Base-by-base conservation (phyloP, 768 basidiomycete genomes). In the Daedalea quercina region DNA sequence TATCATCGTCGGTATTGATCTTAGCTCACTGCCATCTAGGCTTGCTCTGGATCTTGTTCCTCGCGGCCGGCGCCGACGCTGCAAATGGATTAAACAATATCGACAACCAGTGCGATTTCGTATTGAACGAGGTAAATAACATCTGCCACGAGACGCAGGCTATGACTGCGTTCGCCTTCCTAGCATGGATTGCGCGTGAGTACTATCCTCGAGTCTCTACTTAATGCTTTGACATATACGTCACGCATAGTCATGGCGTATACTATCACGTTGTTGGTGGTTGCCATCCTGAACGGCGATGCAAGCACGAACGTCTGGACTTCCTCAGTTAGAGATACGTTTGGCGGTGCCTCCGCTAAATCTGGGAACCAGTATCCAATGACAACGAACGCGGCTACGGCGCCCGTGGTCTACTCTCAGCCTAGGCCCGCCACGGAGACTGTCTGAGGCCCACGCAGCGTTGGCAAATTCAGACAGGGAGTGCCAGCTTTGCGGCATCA, bases 21-120 rank as follows among this genome's bases (percentile, higher is more conserved):
- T 34, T 8, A 33, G 3, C 48, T 40, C 25, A 33, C 8, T 1
- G 42, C 17, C 22, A 8, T 15, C 12, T 44, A 62, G 64, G 54
- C 24, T 28, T 68, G 41, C 65, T 70, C 19, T 62, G 61, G 51
- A 51, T 69, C 26, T 53, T 70, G 13, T 70, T 65, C 65, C 50
- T 70, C 20, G 64, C 64, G n/a, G 47, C 58, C 13, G 62, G 42
- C 3, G 64, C 57, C 13, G 47, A 52, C 51, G 61, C 62, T 11
- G 57, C 57, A 9, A 44, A 53, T 49, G 46, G 34, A 47, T 50
- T 43, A 17, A 43, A 44, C 42, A 42, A 3, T 20, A 59, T 40
- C 47, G 17, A n/a, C 19, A 52, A 20, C 54, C 17, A 51, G n/a
- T 60, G 59, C 52, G 52, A 60, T 53, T 57, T 49, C 28, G 13